Evolutionary conservation across 2,329 filamentous ascomycete genomes (phyloP), one percentile per base, ranked within the genome.

Genomic region (Thelonectria blattea): DNA sequence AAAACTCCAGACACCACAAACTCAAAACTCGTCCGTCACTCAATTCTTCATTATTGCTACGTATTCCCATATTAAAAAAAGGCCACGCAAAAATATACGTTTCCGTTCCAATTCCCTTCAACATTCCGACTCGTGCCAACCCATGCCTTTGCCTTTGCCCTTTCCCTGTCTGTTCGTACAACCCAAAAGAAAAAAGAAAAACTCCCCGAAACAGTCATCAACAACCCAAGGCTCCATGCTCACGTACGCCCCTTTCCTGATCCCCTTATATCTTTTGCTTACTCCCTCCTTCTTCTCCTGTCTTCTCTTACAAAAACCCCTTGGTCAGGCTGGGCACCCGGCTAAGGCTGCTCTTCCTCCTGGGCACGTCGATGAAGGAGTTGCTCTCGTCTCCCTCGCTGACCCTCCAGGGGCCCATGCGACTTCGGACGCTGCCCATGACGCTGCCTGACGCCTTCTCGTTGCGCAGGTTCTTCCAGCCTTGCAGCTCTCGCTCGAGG

Each of bases 401-500:
- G 47, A 69, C 74, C 62, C 69, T 68, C 71, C 73, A 75, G 55
- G 71, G 71, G 48, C 70, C 72, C 64, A 73, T 68, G 58, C 73
- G 74, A 62, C 74, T 76, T 55, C 73, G 75, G 53, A 77, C 71
- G 64, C 75, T 80, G 53, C 70, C 77, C 64, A 70, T 75, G 87
- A 81, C 86, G 85, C 70, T 74, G 15, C 69, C 69, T 4, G 75
- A 74, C 10, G 77, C 78, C 74, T 84, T 88, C 71, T 93, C 91
- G 63, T 86, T 80, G 34, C 90, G 82, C 27, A 93, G 78, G 66
- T 89, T 91, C 74, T 94, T 96, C 86, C 90, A 91, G 2, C 87
- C 88, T 67, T 96, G 93, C 9, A 97, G 77, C 76, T 98, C 94
- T 49, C 93, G 87, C 78, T 97, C 93, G n/a, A 98, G 81, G 32